A percentile compares a stretch with the other conserved stretches of the same genome.
phyloP scores from a whole-genome alignment of 2,329 filamentous ascomycete genomes.

The Aspergillus hortae region DNA sequence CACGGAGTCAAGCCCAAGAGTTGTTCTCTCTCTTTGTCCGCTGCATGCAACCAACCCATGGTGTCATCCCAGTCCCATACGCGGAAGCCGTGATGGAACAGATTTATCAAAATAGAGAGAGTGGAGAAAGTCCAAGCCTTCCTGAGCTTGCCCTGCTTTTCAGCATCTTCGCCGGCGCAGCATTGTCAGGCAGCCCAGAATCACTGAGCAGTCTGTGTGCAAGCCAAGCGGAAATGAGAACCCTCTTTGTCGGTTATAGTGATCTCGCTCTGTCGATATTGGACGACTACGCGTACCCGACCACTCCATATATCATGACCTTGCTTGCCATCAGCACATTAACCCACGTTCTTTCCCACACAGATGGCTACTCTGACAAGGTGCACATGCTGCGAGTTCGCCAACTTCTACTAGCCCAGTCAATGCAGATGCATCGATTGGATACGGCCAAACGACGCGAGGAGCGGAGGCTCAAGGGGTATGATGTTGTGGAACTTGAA shows the following conservation, averaged over 20 bases:
- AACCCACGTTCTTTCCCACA: background rate
- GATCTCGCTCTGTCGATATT: background rate
- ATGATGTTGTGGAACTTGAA: slow-evolving; percentile 19
- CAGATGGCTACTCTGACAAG: background rate
- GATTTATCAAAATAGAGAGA: background rate
- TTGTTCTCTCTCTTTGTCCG: slow-evolving; percentile 6
- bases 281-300: background rate
- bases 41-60: background rate
- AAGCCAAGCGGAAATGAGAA: slow-evolving; percentile 1
- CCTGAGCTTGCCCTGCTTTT: slow-evolving; percentile 1
- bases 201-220: background rate
- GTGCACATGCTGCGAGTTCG: slow-evolving; percentile 3
- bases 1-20: background rate
- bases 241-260: background rate
- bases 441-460: background rate
- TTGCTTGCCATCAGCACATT: slow-evolving; percentile 1
- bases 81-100: background rate
- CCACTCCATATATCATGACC: background rate
- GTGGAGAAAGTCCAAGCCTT: background rate
- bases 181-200: background rate
- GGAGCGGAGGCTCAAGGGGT: slow-evolving; percentile 12
- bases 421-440: slow-evolving; percentile 6
- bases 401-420: background rate
- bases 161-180: background rate
- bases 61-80: slow-evolving; percentile 6